A percentile compares a stretch with the other conserved stretches of the same genome.
Conservation (phyloP, 208 protist genomes). For the Phytomonas sp. region DNA sequence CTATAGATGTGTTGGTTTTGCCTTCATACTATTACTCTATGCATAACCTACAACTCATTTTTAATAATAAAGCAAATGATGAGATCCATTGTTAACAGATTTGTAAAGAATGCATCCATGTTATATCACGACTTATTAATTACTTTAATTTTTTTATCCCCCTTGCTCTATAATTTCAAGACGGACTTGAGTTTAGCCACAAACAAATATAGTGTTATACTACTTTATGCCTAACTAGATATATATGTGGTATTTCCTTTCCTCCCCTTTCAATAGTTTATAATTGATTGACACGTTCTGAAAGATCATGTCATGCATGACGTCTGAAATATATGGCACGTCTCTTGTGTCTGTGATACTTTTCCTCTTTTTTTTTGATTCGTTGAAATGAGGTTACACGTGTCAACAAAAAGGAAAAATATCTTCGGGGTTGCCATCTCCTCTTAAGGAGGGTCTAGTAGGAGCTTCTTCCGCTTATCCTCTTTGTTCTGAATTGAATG, state of each 20-base stretch:
- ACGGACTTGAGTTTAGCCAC: background rate
- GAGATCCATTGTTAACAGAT: background rate
- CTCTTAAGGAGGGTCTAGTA: background rate
- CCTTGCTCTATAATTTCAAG: background rate
- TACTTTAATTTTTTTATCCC: conserved; percentile 2
- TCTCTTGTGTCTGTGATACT: background rate
- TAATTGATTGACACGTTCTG: background rate
- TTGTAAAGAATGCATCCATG: background rate
- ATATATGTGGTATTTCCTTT: background rate
- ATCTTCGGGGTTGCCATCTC: background rate
- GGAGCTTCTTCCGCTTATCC: background rate
- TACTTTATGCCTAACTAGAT: background rate
- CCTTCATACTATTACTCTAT: conserved; percentile 4
- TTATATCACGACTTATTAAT: conserved; percentile 7
- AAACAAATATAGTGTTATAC: background rate
- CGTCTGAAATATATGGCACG: background rate
- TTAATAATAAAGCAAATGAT: background rate
- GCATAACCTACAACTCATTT: background rate
- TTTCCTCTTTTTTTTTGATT: background rate
- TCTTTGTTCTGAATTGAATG: background rate
- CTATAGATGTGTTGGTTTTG: conserved; percentile 5
- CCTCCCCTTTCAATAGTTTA: background rate
- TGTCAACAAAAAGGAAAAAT: background rate
- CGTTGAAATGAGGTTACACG: background rate
- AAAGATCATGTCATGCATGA: background rate